Evolutionary conservation across 116 monocot genomes (phyloP), one percentile per base, ranked within the genome.

Genomic region (Trichopus zeylanicus): DNA sequence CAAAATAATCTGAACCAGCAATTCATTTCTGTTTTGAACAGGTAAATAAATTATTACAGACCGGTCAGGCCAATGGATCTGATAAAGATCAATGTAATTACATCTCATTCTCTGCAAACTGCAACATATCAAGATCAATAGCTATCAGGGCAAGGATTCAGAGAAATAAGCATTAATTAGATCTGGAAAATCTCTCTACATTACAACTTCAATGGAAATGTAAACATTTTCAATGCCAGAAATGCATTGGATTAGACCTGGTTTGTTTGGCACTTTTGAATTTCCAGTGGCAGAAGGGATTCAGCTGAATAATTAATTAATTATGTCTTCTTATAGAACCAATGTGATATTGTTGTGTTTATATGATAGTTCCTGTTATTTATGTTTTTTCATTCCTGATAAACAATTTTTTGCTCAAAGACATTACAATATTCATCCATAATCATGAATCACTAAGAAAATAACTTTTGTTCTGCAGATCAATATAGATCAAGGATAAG

Each of bases 11-110:
- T 19, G 49, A 49, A 49, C 7, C 7, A 21, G 13, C 1, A 3
- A n/a, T 42, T 42, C 42, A 16, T 12, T 42, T 15, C 12, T 42
- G 28, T 24, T 32, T 26, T 19, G 52, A 56, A 22, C 0, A 4
- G 8, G 0, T 21, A 49, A 39, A 28, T 19, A 22, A n/a, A 46
- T 53, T 32, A 30, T 65, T 59, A 65, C 79, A 62, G 24, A 93
- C 93, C 93, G 78, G 61, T 88, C 93, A 64, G 93, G 93, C 93
- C 93, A 93, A 72, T 93, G 93, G 31, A 93, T 93, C 69, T 93
- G 89, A 60, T 93, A 85, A 55, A 93, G 82, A 62, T 93, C 93
- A 55, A 93, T 93, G 73, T 85, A 93, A 62, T 93, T 85, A 37
- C 82, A 78, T 28, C 48, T 31, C 66, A 93, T 48, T 62, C 88